Evolutionary conservation across 306 rosid genomes (phyloP).

Genomic region (Rosa multiflora): DNA sequence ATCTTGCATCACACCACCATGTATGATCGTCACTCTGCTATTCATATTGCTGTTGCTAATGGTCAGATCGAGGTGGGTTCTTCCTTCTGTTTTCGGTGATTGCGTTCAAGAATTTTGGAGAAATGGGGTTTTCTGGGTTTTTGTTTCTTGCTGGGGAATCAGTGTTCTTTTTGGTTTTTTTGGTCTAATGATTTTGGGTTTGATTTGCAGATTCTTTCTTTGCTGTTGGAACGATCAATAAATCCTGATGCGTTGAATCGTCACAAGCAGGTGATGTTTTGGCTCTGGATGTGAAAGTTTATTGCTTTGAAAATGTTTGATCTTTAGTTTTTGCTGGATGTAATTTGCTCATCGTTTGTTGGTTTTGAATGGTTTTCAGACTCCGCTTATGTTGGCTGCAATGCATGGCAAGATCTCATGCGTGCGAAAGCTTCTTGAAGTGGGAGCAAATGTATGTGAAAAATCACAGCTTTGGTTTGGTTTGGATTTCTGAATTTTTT

Average conservation of each 20-base stretch:
- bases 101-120: background rate
- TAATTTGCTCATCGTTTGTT: slow-evolving; percentile 20
- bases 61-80: slow-evolving; percentile 87
- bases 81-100: background rate
- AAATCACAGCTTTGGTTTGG: slow-evolving; percentile 8
- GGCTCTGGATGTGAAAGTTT: background rate
- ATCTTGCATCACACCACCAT: too few species aligned
- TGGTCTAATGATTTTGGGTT: slow-evolving; percentile 11
- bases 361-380: slow-evolving; percentile 48
- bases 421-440: too few species aligned
- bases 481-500: slow-evolving; percentile 4
- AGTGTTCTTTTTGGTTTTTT: background rate
- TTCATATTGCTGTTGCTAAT: slow-evolving; percentile 90
- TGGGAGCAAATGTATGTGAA: slow-evolving; percentile 40
- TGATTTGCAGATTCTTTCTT: slow-evolving; percentile 60
- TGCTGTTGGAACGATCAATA: slow-evolving; percentile 68
- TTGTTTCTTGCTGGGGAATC: background rate
- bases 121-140: slow-evolving; percentile 4
- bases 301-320: background rate
- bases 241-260: slow-evolving; percentile 92
- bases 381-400: slow-evolving; percentile 35
- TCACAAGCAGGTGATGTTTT: slow-evolving; percentile 67
- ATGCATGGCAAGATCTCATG: too few species aligned
- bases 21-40: slow-evolving; percentile 24
- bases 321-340: slow-evolving; percentile 2